Evolutionary conservation across 2,329 filamentous ascomycete species (phyloP).

Genomic region (Colletotrichum destructivum): DNA sequence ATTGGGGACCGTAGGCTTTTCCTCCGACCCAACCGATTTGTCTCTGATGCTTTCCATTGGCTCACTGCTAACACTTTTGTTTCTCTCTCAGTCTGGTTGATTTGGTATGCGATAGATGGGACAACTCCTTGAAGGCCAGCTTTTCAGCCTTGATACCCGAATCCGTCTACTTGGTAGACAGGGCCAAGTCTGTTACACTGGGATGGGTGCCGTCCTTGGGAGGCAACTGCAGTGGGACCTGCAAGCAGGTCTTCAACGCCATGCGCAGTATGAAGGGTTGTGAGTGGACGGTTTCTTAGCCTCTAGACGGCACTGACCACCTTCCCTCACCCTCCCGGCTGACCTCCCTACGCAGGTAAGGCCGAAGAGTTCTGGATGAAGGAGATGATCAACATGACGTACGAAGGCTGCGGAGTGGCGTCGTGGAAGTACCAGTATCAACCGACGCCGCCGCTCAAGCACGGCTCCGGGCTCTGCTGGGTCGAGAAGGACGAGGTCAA

Average conservation of each 20-base stretch:
- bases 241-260: constrained; percentile 22
- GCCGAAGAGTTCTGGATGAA: constrained; percentile 32
- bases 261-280: constrained; percentile 11
- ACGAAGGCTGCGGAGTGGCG: constrained; percentile 28
- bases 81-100: constrained; percentile 2
- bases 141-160: constrained; percentile 7
- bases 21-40: neutral
- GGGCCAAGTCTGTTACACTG: constrained; percentile 12
- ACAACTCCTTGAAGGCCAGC: neutral
- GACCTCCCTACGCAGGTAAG: neutral
- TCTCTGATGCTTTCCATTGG: no score
- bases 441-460: constrained; percentile 1
- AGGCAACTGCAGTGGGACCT: constrained; percentile 10
- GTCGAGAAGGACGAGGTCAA: neutral
- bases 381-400: constrained; percentile 5
- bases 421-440: constrained; percentile 9
- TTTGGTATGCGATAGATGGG: neutral
- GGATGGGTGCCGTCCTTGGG: constrained; percentile 5
- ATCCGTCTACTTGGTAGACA: neutral
- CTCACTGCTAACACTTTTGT: neutral
- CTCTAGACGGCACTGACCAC: no score
- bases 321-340: neutral
- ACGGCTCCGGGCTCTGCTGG: constrained; percentile 30
- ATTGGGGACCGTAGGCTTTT: constrained; percentile 25
- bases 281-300: neutral